Conservation (phyloP, 2,329 filamentous ascomycete species). For the Pleoardoris graminearum region DNA sequence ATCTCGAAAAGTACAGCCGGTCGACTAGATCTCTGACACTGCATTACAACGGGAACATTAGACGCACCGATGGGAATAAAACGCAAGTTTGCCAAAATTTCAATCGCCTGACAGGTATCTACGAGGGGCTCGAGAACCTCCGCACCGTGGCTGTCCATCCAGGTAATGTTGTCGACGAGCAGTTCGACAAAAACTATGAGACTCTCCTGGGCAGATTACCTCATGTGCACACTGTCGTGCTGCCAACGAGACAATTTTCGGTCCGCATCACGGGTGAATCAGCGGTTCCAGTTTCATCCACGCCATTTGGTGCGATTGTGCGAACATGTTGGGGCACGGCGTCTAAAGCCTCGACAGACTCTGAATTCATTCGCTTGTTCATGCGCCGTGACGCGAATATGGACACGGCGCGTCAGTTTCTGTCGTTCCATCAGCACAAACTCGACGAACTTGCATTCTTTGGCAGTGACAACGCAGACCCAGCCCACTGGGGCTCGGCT, state of each 20-base stretch:
- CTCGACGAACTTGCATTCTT: too few species aligned
- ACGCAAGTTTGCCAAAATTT: neutral
- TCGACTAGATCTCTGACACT: neutral
- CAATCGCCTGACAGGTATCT: neutral
- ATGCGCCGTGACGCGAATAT: too few species aligned
- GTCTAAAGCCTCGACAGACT: too few species aligned
- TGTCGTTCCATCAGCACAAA: too few species aligned
- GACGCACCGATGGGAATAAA: neutral
- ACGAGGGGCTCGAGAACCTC: neutral
- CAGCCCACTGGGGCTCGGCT: too few species aligned
- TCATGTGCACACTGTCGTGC: neutral
- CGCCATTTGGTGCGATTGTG: too few species aligned
- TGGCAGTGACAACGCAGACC: too few species aligned
- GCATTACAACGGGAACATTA: neutral
- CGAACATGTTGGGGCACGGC: too few species aligned
- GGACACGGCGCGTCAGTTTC: too few species aligned
- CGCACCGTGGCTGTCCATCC: neutral
- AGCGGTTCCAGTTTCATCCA: too few species aligned
- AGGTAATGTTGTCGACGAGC: neutral
- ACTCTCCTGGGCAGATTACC: neutral
- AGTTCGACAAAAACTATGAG: neutral
- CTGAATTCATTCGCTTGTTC: too few species aligned
- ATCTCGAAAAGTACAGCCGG: neutral
- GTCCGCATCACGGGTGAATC: neutral
- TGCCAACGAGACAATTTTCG: neutral